Evolutionary conservation across 345 rosid species (phyloP).

Genomic region (Mercurialis annua): DNA sequence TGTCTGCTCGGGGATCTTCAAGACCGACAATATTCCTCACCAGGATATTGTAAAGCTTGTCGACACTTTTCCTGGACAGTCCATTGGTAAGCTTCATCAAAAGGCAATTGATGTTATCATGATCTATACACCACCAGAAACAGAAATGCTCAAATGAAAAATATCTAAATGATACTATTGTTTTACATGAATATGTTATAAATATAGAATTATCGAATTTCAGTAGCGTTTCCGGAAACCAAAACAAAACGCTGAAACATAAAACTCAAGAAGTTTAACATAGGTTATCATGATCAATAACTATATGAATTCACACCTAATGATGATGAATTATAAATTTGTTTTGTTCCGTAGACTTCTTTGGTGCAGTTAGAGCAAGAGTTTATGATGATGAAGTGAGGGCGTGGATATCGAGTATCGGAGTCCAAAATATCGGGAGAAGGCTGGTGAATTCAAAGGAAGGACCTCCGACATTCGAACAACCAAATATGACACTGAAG

Average conservation of each 20-base stretch:
- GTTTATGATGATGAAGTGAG: conserved; percentile 60
- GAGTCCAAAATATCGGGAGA: conserved; percentile 42
- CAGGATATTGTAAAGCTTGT: conserved; percentile 51
- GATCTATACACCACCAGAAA: too few species aligned
- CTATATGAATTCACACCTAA: too few species aligned
- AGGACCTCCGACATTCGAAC: conserved; percentile 51
- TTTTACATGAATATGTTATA: too few species aligned
- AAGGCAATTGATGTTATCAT: too few species aligned
- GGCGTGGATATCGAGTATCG: conserved; percentile 39
- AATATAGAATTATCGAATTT: too few species aligned
- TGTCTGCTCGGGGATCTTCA: conserved; percentile 46
- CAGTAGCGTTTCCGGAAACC: too few species aligned
- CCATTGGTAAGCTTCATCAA: conserved; percentile 38
- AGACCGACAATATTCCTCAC: conserved; percentile 34
- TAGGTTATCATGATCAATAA: not conserved
- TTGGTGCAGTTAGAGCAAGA: conserved; percentile 54
- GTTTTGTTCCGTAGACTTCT: conserved; percentile 35
- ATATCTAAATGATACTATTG: too few species aligned
- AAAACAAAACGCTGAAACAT: too few species aligned
- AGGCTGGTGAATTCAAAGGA: conserved; percentile 51
- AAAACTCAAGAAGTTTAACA: too few species aligned
- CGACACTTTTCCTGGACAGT: conserved; percentile 52
- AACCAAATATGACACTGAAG: conserved; percentile 42
- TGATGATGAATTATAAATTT: too few species aligned
- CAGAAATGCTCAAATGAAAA: too few species aligned